These are phyloP conservation scores for Solanum hybrid DNA, from an alignment of 305 asterid species.

Conservation along the genomic window DNA sequence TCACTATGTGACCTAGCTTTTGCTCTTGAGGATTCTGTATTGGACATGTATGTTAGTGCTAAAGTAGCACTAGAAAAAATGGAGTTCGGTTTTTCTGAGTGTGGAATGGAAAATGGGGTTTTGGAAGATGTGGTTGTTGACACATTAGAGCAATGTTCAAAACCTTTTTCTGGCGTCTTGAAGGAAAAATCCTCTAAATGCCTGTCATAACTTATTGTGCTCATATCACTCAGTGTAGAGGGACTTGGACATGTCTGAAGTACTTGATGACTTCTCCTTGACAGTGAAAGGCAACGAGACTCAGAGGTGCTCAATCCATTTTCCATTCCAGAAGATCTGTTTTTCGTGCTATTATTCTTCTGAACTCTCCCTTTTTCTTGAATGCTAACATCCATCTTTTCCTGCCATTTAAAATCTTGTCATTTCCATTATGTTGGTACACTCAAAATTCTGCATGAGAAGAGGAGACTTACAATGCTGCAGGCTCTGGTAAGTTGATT, in stretches of 20 bases:
- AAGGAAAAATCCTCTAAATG: conserved; percentile 29
- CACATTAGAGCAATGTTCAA: conserved; percentile 19
- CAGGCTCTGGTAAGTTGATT: conserved; percentile 14
- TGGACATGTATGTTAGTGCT: conserved; percentile 51
- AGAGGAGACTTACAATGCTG: conserved; percentile 19
- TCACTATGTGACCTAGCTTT: conserved; percentile 71
- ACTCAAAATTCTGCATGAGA: neutral
- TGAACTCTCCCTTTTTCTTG: conserved; percentile 22
- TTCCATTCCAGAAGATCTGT: conserved; percentile 26
- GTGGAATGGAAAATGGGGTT: conserved; percentile 11
- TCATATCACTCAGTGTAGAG: conserved; percentile 37
- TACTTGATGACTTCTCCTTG: conserved; percentile 24
- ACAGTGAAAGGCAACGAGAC: conserved; percentile 26
- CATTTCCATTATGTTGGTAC: neutral
- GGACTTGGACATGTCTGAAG: conserved; percentile 32
- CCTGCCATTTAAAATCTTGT: conserved; percentile 20
- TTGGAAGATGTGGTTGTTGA: conserved; percentile 21
- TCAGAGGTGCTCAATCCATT: conserved; percentile 16
- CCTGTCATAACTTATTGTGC: conserved; percentile 34
- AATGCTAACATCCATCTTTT: conserved; percentile 14
- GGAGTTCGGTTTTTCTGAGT: conserved; percentile 15
- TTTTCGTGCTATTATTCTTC: conserved; percentile 31
- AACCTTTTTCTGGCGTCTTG: conserved; percentile 19
- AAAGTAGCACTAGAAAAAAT: conserved; percentile 16
- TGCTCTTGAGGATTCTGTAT: conserved; percentile 58